Conservation (phyloP, 768 basidiomycete genomes). For the Psilocybe sp. region DNA sequence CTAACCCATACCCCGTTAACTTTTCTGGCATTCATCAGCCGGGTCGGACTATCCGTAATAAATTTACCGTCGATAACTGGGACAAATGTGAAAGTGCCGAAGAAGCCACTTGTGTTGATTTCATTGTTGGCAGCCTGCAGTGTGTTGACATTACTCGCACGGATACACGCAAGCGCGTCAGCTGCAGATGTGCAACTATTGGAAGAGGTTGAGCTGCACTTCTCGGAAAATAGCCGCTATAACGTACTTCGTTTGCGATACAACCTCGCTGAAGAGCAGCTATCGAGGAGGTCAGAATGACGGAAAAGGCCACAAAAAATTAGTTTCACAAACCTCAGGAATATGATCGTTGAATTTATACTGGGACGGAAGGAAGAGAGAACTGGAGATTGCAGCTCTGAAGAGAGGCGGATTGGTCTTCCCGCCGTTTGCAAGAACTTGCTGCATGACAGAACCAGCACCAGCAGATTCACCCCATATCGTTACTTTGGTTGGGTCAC, state of each 20-base stretch:
- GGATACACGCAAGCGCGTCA: conserved; percentile 39
- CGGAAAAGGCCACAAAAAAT: too few relatives aligned
- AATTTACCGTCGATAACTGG: conserved; percentile 49
- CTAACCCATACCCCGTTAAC: conserved; percentile 38
- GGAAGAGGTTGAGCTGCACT: too few relatives aligned
- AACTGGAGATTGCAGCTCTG: conserved; percentile 41
- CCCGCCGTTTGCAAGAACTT: conserved; percentile 44
- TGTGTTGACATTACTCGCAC: conserved; percentile 23
- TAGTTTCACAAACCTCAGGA: conserved; percentile 28
- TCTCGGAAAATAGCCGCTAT: too few relatives aligned
- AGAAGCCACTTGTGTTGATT: conserved; percentile 31
- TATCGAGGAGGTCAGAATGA: too few relatives aligned
- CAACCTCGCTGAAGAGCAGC: conserved; percentile 24
- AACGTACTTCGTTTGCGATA: conserved; percentile 33
- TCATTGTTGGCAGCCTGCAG: conserved; percentile 32
- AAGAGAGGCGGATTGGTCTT: conserved; percentile 43
- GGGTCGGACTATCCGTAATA: conserved; percentile 39
- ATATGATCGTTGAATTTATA: conserved; percentile 40
- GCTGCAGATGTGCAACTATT: conserved; percentile 30
- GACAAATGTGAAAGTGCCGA: conserved; percentile 34
- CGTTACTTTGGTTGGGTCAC: conserved; percentile 35
- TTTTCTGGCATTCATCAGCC: conserved; percentile 31
- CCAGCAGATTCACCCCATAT: conserved; percentile 46
- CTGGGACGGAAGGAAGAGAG: conserved; percentile 41
- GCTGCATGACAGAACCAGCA: conserved; percentile 49